These are phyloP conservation scores for Boehmeria nivea DNA, from an alignment of 306 rosid genomes.

Conservation along the genomic window DNA sequence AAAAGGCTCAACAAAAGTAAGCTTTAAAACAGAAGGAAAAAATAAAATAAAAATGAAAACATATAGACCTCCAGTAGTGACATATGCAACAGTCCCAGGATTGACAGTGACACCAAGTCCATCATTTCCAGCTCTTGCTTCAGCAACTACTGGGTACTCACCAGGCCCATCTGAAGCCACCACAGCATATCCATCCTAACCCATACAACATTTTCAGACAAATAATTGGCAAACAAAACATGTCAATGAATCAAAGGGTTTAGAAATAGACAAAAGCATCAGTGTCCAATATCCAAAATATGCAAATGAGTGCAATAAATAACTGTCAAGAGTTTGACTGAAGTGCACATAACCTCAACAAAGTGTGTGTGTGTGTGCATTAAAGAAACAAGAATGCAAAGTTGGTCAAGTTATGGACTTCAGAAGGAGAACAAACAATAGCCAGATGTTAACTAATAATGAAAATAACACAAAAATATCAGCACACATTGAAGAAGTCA, in stretches of 20 bases:
- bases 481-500: no score
- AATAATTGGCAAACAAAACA: neutral
- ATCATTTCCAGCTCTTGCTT: constrained; percentile 78
- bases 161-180: constrained; percentile 87
- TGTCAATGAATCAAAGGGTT: neutral
- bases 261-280: neutral
- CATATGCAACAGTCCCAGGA: constrained; percentile 75
- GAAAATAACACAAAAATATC: no score
- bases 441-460: no score
- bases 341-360: no score
- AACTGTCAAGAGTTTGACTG: no score
- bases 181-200: constrained; percentile 90
- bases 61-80: constrained; percentile 74
- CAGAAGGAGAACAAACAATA: no score
- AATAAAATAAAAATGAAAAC: neutral
- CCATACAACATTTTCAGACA: neutral
- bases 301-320: neutral
- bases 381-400: no score
- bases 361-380: no score
- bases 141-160: constrained; percentile 63
- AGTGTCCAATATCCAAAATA: neutral
- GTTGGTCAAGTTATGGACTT: no score
- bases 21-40: neutral
- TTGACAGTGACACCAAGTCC: constrained; percentile 52
- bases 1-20: neutral